Percentiles rank a stretch among this genome's conserved stretches.
Conservation (phyloP, 2,329 filamentous ascomycete genomes). For the Hypoxylon sp. region DNA sequence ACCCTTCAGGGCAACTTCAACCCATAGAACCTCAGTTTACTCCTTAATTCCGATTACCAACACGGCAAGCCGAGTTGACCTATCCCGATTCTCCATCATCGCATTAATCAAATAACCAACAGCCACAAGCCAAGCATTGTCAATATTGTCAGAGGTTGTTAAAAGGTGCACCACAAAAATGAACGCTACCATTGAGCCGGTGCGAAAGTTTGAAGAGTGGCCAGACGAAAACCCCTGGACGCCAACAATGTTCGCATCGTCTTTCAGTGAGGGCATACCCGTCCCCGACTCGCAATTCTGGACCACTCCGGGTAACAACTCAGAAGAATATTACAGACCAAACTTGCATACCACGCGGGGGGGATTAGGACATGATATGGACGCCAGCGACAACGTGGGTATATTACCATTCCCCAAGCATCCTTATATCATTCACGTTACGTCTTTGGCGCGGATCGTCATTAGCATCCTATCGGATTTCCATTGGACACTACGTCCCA, state of each 20-base stretch:
- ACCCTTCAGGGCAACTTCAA: neutral
- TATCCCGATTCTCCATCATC: neutral
- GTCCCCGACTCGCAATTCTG: constrained; percentile 31
- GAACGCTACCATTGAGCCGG: constrained; percentile 16
- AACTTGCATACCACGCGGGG: constrained; percentile 11
- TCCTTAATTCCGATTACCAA: neutral
- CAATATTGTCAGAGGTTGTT: too few relatives aligned
- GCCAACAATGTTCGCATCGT: constrained; percentile 32
- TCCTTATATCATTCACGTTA: neutral
- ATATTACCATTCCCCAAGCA: neutral
- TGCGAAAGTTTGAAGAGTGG: constrained; percentile 30
- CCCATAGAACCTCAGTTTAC: neutral
- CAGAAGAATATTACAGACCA: constrained; percentile 19
- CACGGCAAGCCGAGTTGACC: neutral
- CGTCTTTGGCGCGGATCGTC: neutral
- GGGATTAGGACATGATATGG: constrained; percentile 19
- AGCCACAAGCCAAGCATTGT: neutral
- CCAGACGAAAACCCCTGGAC: constrained; percentile 28
- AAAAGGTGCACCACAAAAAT: constrained; percentile 15
- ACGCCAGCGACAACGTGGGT: constrained; percentile 25
- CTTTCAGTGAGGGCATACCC: constrained; percentile 28
- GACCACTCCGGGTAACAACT: constrained; percentile 14
- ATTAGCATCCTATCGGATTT: neutral
- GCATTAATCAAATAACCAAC: neutral
- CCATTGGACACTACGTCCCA: neutral